These are phyloP conservation scores for Grosmannia serpens DNA, from an alignment of 2,329 filamentous ascomycete genomes.

Conservation along the genomic window DNA sequence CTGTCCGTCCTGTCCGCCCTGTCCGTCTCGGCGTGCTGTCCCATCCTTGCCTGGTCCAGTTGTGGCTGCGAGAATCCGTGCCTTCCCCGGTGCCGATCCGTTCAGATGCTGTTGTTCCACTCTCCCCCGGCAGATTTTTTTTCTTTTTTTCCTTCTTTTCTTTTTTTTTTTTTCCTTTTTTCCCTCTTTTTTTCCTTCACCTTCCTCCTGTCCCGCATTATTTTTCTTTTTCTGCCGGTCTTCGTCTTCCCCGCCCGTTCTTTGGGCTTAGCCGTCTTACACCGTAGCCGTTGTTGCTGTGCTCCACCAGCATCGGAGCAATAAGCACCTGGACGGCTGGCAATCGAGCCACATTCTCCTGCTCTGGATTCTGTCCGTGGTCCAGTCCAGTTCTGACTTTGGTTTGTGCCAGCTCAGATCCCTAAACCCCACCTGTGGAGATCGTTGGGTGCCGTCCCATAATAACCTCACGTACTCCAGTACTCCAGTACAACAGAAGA, in stretches of 20 bases:
- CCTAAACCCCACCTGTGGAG: too few species aligned
- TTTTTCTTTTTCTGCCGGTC: too few species aligned
- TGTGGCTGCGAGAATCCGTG: too few species aligned
- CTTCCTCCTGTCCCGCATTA: neutral
- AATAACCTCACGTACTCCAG: too few species aligned
- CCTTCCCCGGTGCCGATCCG: too few species aligned
- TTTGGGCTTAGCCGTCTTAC: neutral
- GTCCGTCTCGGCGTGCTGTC: neutral
- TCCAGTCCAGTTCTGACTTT: too few species aligned
- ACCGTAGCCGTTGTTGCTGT: neutral
- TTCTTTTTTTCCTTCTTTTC: neutral
- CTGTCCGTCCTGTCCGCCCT: neutral
- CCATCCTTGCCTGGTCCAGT: neutral
- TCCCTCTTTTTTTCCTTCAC: neutral
- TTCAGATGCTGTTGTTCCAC: neutral
- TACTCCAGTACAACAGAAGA: too few species aligned
- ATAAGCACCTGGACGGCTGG: neutral
- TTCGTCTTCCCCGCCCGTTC: neutral
- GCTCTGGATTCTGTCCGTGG: too few species aligned
- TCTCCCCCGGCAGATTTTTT: neutral
- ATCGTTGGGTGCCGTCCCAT: too few species aligned
- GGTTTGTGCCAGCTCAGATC: too few species aligned
- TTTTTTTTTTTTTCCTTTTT: neutral
- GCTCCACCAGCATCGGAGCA: neutral
- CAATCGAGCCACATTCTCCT: too few species aligned